Evolutionary conservation across 768 basidiomycete species (phyloP), one percentile per base, ranked within the genome.

Genomic region (Tubosaeta sp.): DNA sequence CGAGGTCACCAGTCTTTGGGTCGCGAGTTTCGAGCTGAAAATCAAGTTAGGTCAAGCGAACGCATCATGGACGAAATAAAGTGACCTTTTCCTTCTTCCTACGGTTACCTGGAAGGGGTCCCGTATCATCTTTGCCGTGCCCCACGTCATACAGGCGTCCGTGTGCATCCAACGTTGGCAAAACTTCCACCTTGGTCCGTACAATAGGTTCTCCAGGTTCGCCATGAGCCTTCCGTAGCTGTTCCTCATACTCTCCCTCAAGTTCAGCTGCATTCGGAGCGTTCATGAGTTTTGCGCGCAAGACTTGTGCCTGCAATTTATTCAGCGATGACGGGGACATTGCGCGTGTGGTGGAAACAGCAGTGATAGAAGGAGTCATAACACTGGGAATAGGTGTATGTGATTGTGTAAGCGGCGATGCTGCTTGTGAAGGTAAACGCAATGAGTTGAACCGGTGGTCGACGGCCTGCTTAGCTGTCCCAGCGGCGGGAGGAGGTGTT

Each of bases 91-190:
- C 84, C 64, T 87, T 90, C 72, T 87, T 90, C 68, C 80, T 81
- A 59, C 82, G 79, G 59, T 95, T 95, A 1, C 88, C 90, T 0
- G 84, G 79, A 5, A 69, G 70, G 4, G 53, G 51, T 12, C 57
- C 57, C 0, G 69, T 74, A 39, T 87, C 86, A 13, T 84, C 82
- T 53, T 75, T 80, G n/a, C 86, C 86, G 36, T 79, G 78, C 0
- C 95, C 95, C 27, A 94, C 82, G 66, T 99, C 95, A 64, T 99
- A 99, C 64, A 98, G 66, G 48, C 81, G 77, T 3, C 95, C 95
- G 27, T 75, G 75, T 0, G 77, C 87, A 67, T 98, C 93, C 54
- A 98, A 67, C 3, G 93, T 94, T 0, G 95, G 95, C 38, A 99
- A 66, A 1, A 96, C 82, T 68, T 94, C 85, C 0, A 95, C 83